Conservation (phyloP, 371 early-diverging fungal species). For the Phascolomyces articulosus region DNA sequence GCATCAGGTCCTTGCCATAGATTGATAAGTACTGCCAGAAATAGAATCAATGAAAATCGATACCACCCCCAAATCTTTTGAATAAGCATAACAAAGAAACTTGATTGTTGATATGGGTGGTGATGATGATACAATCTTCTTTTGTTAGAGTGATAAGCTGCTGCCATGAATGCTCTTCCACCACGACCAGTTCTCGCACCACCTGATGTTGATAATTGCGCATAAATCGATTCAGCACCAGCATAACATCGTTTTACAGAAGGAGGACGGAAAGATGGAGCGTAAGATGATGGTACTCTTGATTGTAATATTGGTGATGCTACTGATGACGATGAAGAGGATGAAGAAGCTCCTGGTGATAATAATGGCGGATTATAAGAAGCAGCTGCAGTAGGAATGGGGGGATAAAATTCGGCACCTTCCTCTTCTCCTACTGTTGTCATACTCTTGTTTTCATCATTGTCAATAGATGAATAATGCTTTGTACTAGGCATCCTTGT, state of each 20-base stretch:
- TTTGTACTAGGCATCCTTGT: neutral
- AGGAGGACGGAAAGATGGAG: neutral
- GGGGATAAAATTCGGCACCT: neutral
- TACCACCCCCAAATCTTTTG: constrained; percentile 52
- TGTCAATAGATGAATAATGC: neutral
- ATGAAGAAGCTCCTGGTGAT: neutral
- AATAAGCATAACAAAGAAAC: neutral
- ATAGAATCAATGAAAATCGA: constrained; percentile 54
- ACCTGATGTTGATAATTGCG: neutral
- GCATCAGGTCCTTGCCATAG: constrained; percentile 63
- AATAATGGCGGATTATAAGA: neutral
- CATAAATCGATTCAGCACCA: neutral
- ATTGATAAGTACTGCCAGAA: constrained; percentile 56
- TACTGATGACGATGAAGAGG: neutral
- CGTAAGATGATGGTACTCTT: neutral
- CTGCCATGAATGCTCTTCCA: neutral
- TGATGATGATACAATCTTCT: neutral
- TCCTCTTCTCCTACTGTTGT: neutral
- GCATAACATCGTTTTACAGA: neutral
- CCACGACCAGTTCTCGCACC: neutral
- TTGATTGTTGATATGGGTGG: neutral
- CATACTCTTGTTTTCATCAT: neutral
- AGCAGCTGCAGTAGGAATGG: too few species aligned
- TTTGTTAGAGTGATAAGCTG: neutral
- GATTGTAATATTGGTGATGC: neutral